Conservation (phyloP, 495 filamentous ascomycete species). For the Lasiosphaeria miniovina region DNA sequence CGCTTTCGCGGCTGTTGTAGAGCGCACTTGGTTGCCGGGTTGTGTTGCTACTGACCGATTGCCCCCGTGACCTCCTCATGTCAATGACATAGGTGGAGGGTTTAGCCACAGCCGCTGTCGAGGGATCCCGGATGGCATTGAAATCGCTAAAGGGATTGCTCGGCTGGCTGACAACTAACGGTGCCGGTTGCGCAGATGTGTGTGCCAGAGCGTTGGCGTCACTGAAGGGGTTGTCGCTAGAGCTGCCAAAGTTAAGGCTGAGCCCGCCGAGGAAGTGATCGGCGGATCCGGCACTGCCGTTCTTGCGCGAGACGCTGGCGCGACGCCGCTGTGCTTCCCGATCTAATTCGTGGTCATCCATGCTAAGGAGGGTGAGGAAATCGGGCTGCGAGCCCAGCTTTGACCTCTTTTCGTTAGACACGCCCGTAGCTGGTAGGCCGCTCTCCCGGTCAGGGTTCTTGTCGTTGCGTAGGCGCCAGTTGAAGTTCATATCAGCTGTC, state of each 20-base stretch:
- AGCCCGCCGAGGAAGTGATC: slow-evolving; percentile 41
- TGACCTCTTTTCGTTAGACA: slow-evolving; percentile 16
- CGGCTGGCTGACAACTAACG: slow-evolving; percentile 29
- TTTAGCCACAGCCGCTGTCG: slow-evolving; percentile 18
- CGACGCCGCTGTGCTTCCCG: slow-evolving; percentile 31
- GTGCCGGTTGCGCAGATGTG: slow-evolving; percentile 36
- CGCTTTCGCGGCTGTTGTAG: slow-evolving; percentile 32
- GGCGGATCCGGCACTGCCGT: slow-evolving; percentile 26
- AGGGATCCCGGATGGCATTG: slow-evolving; percentile 29
- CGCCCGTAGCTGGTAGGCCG: background rate
- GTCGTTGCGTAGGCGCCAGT: slow-evolving; percentile 29
- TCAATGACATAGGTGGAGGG: slow-evolving; percentile 41
- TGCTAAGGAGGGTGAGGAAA: slow-evolving; percentile 37
- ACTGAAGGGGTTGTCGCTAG: slow-evolving; percentile 35
- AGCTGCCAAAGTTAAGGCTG: slow-evolving; percentile 34
- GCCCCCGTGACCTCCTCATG: slow-evolving; percentile 44
- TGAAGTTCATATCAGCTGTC: slow-evolving; percentile 34
- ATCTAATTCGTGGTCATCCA: slow-evolving; percentile 36
- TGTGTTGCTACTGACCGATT: slow-evolving; percentile 34
- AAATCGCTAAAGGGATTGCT: slow-evolving; percentile 47
- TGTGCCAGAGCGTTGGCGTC: slow-evolving; percentile 42
- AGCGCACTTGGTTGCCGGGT: slow-evolving; percentile 25
- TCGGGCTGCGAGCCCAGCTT: slow-evolving; percentile 33
- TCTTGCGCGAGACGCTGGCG: slow-evolving; percentile 26
- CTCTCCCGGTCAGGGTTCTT: slow-evolving; percentile 18